Base-by-base conservation (phyloP, 208 protist genomes). In the Leishmania guyanensis region DNA sequence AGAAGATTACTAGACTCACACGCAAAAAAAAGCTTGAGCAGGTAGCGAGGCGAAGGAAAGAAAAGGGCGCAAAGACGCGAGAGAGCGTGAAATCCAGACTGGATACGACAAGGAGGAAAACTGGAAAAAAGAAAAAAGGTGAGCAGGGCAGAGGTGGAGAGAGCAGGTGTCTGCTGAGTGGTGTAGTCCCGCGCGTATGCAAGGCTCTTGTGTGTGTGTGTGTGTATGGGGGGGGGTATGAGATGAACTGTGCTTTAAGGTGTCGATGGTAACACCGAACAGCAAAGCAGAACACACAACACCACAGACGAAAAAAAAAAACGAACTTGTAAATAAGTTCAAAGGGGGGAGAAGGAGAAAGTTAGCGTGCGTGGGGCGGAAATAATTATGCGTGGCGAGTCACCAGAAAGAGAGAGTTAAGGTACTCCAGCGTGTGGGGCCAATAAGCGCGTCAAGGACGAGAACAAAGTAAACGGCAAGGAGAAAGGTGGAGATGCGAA, bases 111-210 rank as follows among this genome's bases (percentile, higher is more conserved):
- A n/a, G 58, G 8, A 65, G n/a, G 12, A 1, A 29, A 10, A 3
- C 0, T 5, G n/a, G 20, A 1, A n/a, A 48, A 71, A 70, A 20
- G 53, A 33, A 65, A 54, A 20, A 65, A 48, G 56, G n/a, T 60
- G 72, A 43, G 69, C 36, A 39, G 36, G 48, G 79, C 33, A 80
- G 54, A 75, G 51, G 39, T 36, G 36, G 36, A 79, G 36, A 39
- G 69, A 74, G 1, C 5, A 5, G 9, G 29, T 66, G 36, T 69
- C 46, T 56, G 50, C 71, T 17, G 0, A 17, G 17, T 36, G 5
- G n/a, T 29, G 22, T 26, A 54, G 22, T 33, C 10, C 1, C 20
- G 22, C 66, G 17, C 39, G 66, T 50, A 3, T 5, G 17, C 17
- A 48, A 4, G 0, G n/a, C 66, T 39, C 4, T 0, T n/a, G 36